Evolutionary conservation across 108 stramenopile genomes (phyloP).

Genomic region (Hondaea fermentalgiana): DNA sequence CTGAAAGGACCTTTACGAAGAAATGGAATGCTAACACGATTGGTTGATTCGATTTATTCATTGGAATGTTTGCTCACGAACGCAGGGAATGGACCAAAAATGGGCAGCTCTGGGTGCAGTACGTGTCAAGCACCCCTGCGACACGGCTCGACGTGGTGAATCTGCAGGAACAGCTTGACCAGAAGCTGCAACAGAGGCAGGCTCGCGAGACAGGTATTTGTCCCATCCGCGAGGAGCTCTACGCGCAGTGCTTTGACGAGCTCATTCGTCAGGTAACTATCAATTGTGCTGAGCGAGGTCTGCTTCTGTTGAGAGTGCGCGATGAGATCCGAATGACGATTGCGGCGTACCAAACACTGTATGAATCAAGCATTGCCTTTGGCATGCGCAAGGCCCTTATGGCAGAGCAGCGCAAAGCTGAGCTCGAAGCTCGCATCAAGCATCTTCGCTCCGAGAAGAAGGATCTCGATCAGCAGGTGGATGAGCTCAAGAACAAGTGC

Average conservation of each 20-base stretch:
- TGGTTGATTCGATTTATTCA: background rate
- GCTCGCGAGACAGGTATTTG: slow-evolving; percentile 63
- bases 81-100: slow-evolving; percentile 60
- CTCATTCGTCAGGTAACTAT: slow-evolving; percentile 61
- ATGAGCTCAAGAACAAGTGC: slow-evolving; percentile 34
- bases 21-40: background rate
- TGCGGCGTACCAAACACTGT: slow-evolving; percentile 62
- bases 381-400: slow-evolving; percentile 63
- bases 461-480: slow-evolving; percentile 51
- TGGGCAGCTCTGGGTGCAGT: slow-evolving; percentile 63
- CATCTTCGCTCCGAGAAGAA: slow-evolving; percentile 40
- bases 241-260: slow-evolving; percentile 62
- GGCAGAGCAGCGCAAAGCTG: slow-evolving; percentile 55
- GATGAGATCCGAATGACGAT: slow-evolving; percentile 62
- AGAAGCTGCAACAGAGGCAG: slow-evolving; percentile 56
- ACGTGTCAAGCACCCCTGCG: slow-evolving; percentile 56
- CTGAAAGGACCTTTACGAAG: background rate
- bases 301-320: slow-evolving; percentile 55
- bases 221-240: slow-evolving; percentile 60
- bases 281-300: slow-evolving; percentile 56
- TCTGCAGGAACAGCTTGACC: slow-evolving; percentile 56
- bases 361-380: slow-evolving; percentile 58
- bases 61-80: background rate
- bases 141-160: slow-evolving; percentile 58
- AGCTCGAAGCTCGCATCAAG: slow-evolving; percentile 42